Evolutionary conservation across 1,139 yeast genomes (phyloP).

Genomic region (Candida tetrigidarum): DNA sequence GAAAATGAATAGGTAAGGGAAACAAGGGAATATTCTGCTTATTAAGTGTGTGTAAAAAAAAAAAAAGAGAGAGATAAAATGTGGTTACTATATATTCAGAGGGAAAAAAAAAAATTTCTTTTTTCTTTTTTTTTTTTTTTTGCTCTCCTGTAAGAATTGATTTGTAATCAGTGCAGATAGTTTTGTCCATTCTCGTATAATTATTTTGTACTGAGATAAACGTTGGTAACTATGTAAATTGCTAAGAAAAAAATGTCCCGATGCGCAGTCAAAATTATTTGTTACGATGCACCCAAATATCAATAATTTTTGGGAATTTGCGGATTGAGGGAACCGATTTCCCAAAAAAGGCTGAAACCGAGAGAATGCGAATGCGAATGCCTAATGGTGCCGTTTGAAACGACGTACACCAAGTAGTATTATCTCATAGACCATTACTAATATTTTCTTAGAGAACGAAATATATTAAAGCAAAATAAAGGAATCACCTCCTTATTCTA

Average conservation of each 20-base stretch:
- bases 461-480: no score
- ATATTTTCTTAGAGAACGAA: no score
- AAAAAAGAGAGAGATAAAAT: not conserved
- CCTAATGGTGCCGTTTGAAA: not conserved
- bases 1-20: not conserved
- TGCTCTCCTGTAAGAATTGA: not conserved
- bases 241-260: not conserved
- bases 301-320: not conserved
- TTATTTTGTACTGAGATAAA: not conserved
- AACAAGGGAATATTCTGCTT: not conserved
- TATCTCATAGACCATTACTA: no score
- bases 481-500: no score
- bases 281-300: not conserved
- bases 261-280: not conserved
- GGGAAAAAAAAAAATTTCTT: slow-evolving; percentile 4
- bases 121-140: not conserved
- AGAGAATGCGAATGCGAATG: not conserved
- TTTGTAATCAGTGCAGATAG: slow-evolving; percentile 3
- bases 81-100: not conserved
- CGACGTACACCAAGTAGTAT: no score
- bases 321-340: slow-evolving; percentile 2
- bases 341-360: not conserved
- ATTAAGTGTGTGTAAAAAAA: not conserved
- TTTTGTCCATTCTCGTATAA: not conserved
- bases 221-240: not conserved